phyloP scores from a whole-genome alignment of 2,329 filamentous ascomycete genomes.

The Colletotrichum lupini region DNA sequence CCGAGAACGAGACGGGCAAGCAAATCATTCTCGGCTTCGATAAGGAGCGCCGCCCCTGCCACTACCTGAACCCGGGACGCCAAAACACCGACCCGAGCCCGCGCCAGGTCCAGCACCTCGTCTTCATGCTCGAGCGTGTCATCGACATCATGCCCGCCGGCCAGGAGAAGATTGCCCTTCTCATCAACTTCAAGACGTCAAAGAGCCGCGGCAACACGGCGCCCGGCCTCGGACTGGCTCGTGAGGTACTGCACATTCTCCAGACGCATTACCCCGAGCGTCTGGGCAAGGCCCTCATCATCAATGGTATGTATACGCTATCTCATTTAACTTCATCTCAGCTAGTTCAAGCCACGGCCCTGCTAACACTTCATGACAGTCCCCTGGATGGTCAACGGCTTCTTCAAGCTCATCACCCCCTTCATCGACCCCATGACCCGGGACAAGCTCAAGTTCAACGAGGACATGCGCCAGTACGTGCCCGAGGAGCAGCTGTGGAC shows the following conservation, averaged over 20 bases:
- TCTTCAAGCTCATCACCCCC: conserved; percentile 95
- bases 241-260: conserved; percentile 88
- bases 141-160: conserved; percentile 88
- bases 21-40: conserved; percentile 92
- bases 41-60: conserved; percentile 84
- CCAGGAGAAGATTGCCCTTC: conserved; percentile 85
- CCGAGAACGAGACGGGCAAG: conserved; percentile 97
- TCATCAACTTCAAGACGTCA: conserved; percentile 91
- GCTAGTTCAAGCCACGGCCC: background rate
- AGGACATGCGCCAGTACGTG: conserved; percentile 85
- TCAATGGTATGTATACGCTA: conserved; percentile 73
- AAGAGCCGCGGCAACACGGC: conserved; percentile 78
- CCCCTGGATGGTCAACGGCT: conserved; percentile 90
- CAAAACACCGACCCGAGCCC: conserved; percentile 93
- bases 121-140: conserved; percentile 93
- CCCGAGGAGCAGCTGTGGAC: conserved; percentile 86
- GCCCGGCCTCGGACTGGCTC: conserved; percentile 79
- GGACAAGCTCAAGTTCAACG: conserved; percentile 98
- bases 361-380: conserved; percentile 61
- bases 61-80: conserved; percentile 88
- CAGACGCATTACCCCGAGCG: conserved; percentile 97
- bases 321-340: background rate
- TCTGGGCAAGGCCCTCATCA: conserved; percentile 87
- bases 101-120: conserved; percentile 90
- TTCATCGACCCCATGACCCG: conserved; percentile 96